A percentile compares a stretch with the other conserved stretches of the same genome.
Evolutionary conservation across 1,284 basidiomycete species (phyloP).

Genomic region (Leccinum angustisporum): DNA sequence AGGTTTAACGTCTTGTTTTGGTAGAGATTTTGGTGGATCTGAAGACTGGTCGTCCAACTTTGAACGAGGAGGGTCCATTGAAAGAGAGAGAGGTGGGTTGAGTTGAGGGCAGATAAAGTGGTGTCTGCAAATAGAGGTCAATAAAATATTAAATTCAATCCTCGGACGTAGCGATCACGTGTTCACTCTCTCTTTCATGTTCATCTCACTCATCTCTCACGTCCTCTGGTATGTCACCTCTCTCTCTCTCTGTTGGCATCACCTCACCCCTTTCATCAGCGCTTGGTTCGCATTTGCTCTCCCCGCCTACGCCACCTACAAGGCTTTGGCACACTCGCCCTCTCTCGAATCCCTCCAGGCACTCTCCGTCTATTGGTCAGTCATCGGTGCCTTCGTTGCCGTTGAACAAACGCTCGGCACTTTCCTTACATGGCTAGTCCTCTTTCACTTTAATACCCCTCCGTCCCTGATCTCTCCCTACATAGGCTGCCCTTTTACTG

Average conservation of each 20-base stretch:
- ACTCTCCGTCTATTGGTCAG: conserved; percentile 60
- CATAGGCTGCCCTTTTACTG: conserved; percentile 84
- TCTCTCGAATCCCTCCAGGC: conserved; percentile 46
- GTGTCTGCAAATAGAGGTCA: conserved; percentile 6
- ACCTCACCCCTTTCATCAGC: conserved; percentile 32
- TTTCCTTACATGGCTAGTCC: conserved; percentile 66
- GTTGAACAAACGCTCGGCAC: conserved; percentile 70
- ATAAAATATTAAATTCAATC: conserved; percentile 4
- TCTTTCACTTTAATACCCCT: not conserved
- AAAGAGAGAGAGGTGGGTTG: too few species aligned
- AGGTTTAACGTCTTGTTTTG: conserved; percentile 65
- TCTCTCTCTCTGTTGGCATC: too few species aligned
- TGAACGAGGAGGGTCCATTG: conserved; percentile 24
- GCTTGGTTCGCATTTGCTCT: conserved; percentile 70
- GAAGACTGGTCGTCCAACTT: conserved; percentile 47
- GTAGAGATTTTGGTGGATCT: conserved; percentile 34
- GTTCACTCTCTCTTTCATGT: conserved; percentile 33
- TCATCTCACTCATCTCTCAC: conserved; percentile 50
- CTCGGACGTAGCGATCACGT: conserved; percentile 3
- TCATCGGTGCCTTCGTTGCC: conserved; percentile 50
- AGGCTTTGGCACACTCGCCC: conserved; percentile 61
- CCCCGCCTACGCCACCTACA: conserved; percentile 64
- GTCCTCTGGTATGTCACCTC: conserved; percentile 25
- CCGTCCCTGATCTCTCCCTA: conserved; percentile 16
- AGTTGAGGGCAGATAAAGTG: conserved; percentile 2